Conservation (phyloP, 2,329 filamentous ascomycete genomes). For the Scedosporium boydii region DNA sequence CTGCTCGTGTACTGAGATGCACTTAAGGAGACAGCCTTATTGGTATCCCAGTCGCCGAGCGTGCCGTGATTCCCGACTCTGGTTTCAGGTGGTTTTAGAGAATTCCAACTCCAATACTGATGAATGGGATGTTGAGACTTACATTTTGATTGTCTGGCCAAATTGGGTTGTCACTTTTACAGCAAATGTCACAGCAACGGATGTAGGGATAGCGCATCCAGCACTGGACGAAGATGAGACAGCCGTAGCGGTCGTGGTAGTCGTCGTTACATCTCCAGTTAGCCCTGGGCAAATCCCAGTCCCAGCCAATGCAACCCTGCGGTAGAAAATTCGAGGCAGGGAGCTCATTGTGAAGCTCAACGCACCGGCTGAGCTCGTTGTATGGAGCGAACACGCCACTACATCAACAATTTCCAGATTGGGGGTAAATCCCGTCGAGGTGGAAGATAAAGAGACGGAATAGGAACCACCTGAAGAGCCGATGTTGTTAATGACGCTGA, state of each 20-base stretch:
- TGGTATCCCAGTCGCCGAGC: conserved; percentile 38
- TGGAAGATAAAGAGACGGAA: conserved; percentile 8
- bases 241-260: neutral
- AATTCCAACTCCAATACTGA: no score
- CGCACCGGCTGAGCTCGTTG: conserved; percentile 8
- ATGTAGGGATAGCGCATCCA: neutral
- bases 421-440: conserved; percentile 8
- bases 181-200: conserved; percentile 31
- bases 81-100: no score
- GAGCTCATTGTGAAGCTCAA: conserved; percentile 9
- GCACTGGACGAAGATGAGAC: neutral
- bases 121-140: conserved; percentile 20
- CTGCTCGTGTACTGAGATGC: conserved; percentile 40
- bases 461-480: conserved; percentile 8
- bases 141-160: conserved; percentile 41
- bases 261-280: neutral
- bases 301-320: conserved; percentile 5
- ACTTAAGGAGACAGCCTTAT: conserved; percentile 36
- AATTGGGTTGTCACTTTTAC: conserved; percentile 31
- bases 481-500: conserved; percentile 10
- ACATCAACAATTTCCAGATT: conserved; percentile 10
- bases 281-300: conserved; percentile 7
- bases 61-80: neutral
- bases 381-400: conserved; percentile 7
- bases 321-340: conserved; percentile 10